Conservation (phyloP, 1,139 yeast species). For the Wickerhamomyces sp. region DNA sequence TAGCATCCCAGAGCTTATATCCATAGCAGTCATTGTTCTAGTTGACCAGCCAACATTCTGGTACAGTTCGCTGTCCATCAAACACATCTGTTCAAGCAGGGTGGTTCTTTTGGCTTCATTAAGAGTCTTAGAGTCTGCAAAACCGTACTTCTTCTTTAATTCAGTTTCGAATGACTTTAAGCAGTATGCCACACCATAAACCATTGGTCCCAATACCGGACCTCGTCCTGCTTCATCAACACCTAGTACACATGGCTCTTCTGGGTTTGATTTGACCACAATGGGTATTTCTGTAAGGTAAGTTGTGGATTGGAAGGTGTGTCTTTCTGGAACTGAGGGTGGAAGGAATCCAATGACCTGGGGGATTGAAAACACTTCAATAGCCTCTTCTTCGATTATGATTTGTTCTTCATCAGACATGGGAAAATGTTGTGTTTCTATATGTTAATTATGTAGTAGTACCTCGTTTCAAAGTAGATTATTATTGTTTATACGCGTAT, state of each 20-base stretch:
- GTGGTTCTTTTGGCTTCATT: conserved; percentile 66
- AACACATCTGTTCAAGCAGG: conserved; percentile 57
- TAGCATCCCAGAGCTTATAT: conserved; percentile 87
- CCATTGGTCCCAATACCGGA: conserved; percentile 97
- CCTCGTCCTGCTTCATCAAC: conserved; percentile 99
- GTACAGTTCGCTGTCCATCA: conserved; percentile 38
- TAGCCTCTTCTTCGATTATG: neutral
- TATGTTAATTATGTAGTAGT: neutral
- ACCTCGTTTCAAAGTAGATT: neutral
- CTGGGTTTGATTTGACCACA: conserved; percentile 17
- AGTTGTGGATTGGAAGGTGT: conserved; percentile 20
- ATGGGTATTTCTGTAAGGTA: conserved; percentile 23
- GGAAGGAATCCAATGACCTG: conserved; percentile 18
- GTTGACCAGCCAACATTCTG: conserved; percentile 84
- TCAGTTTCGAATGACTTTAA: conserved; percentile 45
- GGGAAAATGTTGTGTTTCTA: neutral
- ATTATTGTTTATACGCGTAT: too few relatives aligned
- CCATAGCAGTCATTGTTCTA: conserved; percentile 78
- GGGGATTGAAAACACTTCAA: neutral
- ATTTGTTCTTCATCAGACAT: neutral
- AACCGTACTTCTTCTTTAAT: conserved; percentile 60
- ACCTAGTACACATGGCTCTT: conserved; percentile 50
- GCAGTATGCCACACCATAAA: conserved; percentile 84
- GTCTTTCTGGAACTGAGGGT: conserved; percentile 24
- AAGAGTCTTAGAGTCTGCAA: conserved; percentile 88